These are phyloP conservation scores for Fusarium marasasianum DNA, from an alignment of 2,329 filamentous ascomycete species.

Conservation along the genomic window DNA sequence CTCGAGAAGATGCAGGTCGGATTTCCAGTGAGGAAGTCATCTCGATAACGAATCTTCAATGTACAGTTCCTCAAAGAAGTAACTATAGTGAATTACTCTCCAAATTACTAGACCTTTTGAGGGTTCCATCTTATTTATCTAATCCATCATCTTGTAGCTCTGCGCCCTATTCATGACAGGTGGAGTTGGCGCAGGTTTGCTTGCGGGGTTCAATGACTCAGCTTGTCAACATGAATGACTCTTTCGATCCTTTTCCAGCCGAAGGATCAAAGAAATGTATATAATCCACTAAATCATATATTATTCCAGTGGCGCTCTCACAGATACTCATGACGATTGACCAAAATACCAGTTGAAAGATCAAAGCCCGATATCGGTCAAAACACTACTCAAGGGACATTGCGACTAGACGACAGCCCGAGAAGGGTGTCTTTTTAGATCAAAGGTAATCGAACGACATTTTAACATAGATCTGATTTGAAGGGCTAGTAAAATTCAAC, in stretches of 20 bases:
- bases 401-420: accelerated
- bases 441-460: neutral
- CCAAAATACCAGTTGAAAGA: accelerated
- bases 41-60: too few relatives aligned
- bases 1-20: neutral
- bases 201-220: neutral
- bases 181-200: neutral
- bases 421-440: too few relatives aligned
- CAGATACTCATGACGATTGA: accelerated
- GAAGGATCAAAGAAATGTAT: neutral
- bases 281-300: neutral
- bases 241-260: too few relatives aligned
- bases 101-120: neutral
- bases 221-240: neutral
- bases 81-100: too few relatives aligned
- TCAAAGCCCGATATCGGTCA: too few relatives aligned
- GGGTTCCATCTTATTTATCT: neutral
- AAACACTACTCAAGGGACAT: accelerated
- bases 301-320: neutral
- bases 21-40: neutral
- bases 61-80: neutral
- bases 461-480: accelerated
- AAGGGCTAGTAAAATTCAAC: too few relatives aligned
- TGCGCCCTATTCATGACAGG: neutral
- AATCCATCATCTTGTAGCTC: neutral